These are phyloP conservation scores for Trichopus zeylanicus DNA, from an alignment of 116 monocot genomes.

Conservation along the genomic window DNA sequence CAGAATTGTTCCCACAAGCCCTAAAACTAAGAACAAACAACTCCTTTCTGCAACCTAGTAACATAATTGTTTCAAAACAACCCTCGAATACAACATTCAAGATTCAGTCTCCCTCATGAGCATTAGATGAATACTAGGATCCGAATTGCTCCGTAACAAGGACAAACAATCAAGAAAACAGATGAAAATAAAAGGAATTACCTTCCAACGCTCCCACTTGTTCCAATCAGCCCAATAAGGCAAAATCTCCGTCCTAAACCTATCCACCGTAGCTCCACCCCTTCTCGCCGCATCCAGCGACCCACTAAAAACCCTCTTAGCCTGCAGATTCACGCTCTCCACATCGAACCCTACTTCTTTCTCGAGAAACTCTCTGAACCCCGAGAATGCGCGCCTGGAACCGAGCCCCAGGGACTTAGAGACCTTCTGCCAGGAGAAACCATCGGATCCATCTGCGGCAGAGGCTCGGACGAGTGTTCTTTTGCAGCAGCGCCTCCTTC, in stretches of 20 bases:
- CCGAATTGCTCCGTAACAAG: not conserved
- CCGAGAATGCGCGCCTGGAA: conserved; percentile 30
- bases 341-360: conserved; percentile 64
- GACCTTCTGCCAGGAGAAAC: conserved; percentile 25
- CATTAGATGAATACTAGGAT: no score
- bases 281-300: conserved; percentile 11
- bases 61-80: no score
- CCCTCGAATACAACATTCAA: no score
- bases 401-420: conserved; percentile 32
- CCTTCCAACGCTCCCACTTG: conserved; percentile 81
- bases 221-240: conserved; percentile 57
- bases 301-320: conserved; percentile 7
- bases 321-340: conserved; percentile 6
- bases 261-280: conserved; percentile 19
- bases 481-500: not conserved
- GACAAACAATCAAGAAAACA: not conserved
- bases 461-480: conserved; percentile 12
- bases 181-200: not conserved
- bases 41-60: no score
- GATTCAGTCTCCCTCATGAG: no score
- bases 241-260: conserved; percentile 21
- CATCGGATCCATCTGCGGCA: conserved; percentile 7
- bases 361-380: conserved; percentile 29
- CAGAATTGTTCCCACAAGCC: no score
- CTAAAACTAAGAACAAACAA: no score